Conservation (phyloP, 2,329 filamentous ascomycete species). For the Orbilia blumenaviensis region DNA sequence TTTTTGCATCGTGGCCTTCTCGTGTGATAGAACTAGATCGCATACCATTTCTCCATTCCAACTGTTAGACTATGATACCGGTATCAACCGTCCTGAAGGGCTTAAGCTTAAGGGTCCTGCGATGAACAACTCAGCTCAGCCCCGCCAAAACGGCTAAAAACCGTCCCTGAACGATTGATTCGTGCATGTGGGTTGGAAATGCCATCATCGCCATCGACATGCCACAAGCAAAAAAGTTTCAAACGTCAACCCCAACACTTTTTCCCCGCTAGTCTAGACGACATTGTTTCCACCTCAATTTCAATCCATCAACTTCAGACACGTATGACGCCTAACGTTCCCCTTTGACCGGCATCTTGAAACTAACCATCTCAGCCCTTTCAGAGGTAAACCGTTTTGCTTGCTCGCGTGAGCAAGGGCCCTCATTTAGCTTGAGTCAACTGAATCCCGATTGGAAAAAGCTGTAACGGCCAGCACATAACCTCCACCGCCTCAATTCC, state of each 20-base stretch:
- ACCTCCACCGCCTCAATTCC: conserved; percentile 1
- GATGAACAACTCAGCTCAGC: neutral
- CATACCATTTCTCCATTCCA: conserved; percentile 8
- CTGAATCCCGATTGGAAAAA: neutral
- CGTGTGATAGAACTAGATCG: neutral
- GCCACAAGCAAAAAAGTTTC: conserved; percentile 4
- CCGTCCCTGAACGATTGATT: neutral
- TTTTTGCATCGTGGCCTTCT: neutral
- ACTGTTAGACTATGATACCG: neutral
- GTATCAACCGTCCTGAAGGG: neutral
- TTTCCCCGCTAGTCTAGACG: neutral
- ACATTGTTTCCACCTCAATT: neutral
- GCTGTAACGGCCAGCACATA: conserved; percentile 27
- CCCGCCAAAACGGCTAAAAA: conserved; percentile 7
- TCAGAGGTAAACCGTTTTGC: conserved; percentile 1
- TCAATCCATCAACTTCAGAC: conserved; percentile 40
- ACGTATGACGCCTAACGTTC: conserved; percentile 27
- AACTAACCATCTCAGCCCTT: conserved; percentile 12
- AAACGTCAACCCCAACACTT: conserved; percentile 2
- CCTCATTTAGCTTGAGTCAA: neutral
- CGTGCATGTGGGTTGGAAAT: neutral
- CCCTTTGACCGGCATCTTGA: conserved; percentile 23
- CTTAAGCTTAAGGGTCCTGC: neutral
- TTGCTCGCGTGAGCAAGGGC: neutral
- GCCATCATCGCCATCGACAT: conserved; percentile 24